Conservation (phyloP, 148 eudicot species). For the Tetragonia tetragonoides region DNA sequence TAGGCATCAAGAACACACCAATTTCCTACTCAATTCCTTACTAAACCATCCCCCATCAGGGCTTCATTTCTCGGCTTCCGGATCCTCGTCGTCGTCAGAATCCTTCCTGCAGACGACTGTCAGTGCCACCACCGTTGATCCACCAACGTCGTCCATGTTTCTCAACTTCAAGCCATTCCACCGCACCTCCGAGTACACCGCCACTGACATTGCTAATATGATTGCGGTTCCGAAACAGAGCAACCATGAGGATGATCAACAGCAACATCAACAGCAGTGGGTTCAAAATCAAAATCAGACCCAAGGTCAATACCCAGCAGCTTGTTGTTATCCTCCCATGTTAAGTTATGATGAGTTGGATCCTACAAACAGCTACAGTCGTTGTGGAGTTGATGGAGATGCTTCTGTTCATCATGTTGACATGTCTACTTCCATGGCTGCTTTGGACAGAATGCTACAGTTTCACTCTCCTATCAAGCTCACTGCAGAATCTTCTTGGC, state of each 20-base stretch:
- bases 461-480: constrained; percentile 17
- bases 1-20: not conserved
- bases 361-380: not conserved
- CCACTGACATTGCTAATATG: not conserved
- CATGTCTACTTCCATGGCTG: constrained; percentile 23
- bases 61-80: constrained; percentile 17
- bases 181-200: not conserved
- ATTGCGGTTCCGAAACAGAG: not conserved
- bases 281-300: constrained; percentile 3
- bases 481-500: constrained; percentile 38
- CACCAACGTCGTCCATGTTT: not conserved
- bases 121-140: not conserved
- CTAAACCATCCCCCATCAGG: constrained; percentile 8
- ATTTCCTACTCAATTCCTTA: constrained; percentile 21
- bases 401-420: constrained; percentile 21
- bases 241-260: not conserved
- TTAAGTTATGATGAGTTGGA: not conserved
- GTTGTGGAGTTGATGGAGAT: constrained; percentile 4
- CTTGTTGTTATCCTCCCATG: not conserved
- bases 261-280: constrained; percentile 15
- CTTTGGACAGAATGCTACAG: constrained; percentile 34
- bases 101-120: not conserved
- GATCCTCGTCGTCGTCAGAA: not conserved
- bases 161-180: not conserved
- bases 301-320: not conserved